Conservation (phyloP, 2,329 filamentous ascomycete species). For the Cercospora beticola region DNA sequence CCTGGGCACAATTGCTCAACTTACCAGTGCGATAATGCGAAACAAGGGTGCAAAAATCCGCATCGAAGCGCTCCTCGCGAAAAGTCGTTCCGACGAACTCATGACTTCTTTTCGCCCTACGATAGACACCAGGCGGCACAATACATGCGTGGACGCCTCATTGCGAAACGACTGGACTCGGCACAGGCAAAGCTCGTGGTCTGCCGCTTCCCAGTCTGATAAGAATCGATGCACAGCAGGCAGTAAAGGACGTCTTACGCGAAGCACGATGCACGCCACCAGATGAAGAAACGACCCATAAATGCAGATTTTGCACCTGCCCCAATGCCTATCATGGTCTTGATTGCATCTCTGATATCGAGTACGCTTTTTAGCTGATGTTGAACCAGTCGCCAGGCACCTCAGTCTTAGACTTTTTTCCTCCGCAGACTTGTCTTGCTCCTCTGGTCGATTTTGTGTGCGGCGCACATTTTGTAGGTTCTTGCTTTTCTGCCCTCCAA, state of each 20-base stretch:
- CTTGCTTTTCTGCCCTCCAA: not conserved
- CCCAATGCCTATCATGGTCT: not conserved
- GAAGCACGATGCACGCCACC: not conserved
- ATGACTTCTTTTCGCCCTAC: not conserved
- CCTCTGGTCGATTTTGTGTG: not conserved
- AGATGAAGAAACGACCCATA: not conserved
- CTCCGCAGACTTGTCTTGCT: not conserved
- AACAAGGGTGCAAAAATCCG: not conserved
- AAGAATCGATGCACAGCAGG: not conserved
- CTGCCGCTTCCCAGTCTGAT: not conserved
- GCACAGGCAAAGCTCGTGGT: not conserved
- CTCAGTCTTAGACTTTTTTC: not conserved
- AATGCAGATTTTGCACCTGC: not conserved
- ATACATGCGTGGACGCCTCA: not conserved
- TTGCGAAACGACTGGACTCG: not conserved
- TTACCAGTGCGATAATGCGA: not conserved
- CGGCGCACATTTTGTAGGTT: not conserved
- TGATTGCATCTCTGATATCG: not conserved
- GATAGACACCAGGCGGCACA: not conserved
- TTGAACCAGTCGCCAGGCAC: not conserved
- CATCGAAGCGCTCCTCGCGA: too few species aligned
- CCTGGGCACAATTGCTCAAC: not conserved
- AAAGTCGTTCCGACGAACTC: too few species aligned
- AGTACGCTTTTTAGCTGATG: not conserved
- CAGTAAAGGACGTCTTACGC: not conserved